Conservation (phyloP, 1,284 basidiomycete species). For the Polyporus tsugae region DNA sequence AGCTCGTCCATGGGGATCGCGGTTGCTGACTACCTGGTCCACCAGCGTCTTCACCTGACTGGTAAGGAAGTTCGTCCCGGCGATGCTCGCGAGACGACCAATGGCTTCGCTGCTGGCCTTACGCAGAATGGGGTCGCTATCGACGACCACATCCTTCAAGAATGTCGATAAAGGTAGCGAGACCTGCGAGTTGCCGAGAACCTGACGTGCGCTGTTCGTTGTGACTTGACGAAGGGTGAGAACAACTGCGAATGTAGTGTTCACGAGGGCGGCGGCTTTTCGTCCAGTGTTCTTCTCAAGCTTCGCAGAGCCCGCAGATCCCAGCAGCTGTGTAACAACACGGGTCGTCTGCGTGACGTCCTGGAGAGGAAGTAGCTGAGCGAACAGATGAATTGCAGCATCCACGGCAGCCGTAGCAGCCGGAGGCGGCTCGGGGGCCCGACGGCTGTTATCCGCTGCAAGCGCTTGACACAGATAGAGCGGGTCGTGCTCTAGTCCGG, state of each 20-base stretch:
- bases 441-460: constrained; percentile 52
- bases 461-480: constrained; percentile 74
- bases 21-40: constrained; percentile 96
- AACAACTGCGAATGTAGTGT: constrained; percentile 83
- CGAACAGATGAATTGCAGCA: constrained; percentile 88
- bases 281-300: constrained; percentile 91
- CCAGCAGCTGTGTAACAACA: constrained; percentile 75
- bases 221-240: constrained; percentile 76
- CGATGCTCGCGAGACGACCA: constrained; percentile 87
- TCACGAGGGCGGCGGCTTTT: constrained; percentile 88
- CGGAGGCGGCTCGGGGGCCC: constrained; percentile 72
- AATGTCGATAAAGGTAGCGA: constrained; percentile 77
- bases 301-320: constrained; percentile 77
- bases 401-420: constrained; percentile 89
- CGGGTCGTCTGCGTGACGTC: constrained; percentile 74
- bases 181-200: constrained; percentile 75
- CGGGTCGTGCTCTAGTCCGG: constrained; percentile 89
- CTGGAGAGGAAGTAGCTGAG: constrained; percentile 82
- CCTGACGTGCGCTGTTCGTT: constrained; percentile 58
- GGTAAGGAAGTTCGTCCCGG: constrained; percentile 87
- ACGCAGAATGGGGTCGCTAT: constrained; percentile 83
- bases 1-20: constrained; percentile 92
- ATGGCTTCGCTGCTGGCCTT: constrained; percentile 90
- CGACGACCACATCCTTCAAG: constrained; percentile 86
- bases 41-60: constrained; percentile 92